Base-by-base conservation (phyloP, 116 monocot species). In the Dioscorea cayenensis region DNA sequence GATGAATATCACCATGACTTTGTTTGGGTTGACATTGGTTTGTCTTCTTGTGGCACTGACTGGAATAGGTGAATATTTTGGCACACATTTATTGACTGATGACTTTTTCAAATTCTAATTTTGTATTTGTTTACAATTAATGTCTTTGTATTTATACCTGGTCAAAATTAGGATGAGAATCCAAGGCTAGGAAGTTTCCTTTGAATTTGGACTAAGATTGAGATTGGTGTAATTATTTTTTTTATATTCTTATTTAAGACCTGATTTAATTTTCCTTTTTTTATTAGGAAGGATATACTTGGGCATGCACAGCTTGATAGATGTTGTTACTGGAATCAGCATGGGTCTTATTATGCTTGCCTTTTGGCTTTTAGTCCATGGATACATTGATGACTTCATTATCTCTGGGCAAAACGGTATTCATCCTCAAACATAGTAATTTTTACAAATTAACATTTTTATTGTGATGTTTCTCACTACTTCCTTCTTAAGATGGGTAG, bases 271-370 rank as follows among this genome's bases (percentile, higher is more conserved):
- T 50, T 50, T 51, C 68, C 14, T 51, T 55, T 63, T 63, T 49
- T 55, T 71, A 37, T 69, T 64, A 97, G 97, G 81, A 65, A 86
- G 97, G 66, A 71, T 97, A 67, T 97, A 97, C 73, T 72, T 97
- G 28, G 97, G 97, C 27, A 97, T 97, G 97, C 97, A 97, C 73
- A 93, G 97, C 73, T 70, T 92, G 55, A 82, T 85, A 51, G 97
- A 97, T 89, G 88, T 97, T 67, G 36, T 70, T 29, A 90, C 85
- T 28, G 97, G 97, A 72, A 78, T 93, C 52, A 12, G 16, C 60
- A 69, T 90, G 63, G 93, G 97, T 35, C 23, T 88, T 69, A 27
- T 72, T 50, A 63, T 90, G 36, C 82, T 94, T 37, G 68, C 72
- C n/a, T 89, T 93, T 75, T 99, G 99, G 99, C 59, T 89, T 32